Conservation (phyloP, 495 filamentous ascomycete genomes). For the Usnea hakonensis region DNA sequence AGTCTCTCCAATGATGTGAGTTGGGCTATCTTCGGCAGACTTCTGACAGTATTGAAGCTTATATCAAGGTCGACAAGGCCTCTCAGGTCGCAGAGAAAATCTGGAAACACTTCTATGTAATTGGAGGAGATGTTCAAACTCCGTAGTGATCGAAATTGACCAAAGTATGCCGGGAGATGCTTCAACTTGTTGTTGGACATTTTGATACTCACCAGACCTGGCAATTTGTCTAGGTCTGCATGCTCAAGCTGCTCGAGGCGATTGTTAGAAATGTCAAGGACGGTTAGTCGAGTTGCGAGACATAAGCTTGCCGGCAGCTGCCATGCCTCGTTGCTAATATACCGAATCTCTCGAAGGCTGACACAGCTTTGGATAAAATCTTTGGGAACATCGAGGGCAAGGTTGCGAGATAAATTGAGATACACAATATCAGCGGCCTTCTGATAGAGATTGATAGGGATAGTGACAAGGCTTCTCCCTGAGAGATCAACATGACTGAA, state of each 20-base stretch:
- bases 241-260: constrained; percentile 77
- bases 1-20: constrained; percentile 75
- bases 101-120: constrained; percentile 73
- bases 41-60: constrained; percentile 86
- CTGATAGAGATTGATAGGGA: constrained; percentile 88
- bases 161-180: constrained; percentile 70
- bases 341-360: constrained; percentile 91
- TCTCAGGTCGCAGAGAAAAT: constrained; percentile 71
- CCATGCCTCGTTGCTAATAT: constrained; percentile 81
- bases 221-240: constrained; percentile 61
- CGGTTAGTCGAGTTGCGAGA: constrained; percentile 71
- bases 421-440: constrained; percentile 90
- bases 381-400: constrained; percentile 85
- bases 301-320: constrained; percentile 79
- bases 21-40: constrained; percentile 69
- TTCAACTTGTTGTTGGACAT: constrained; percentile 86
- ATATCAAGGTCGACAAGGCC: constrained; percentile 89
- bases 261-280: constrained; percentile 93
- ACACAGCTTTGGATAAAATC: constrained; percentile 94
- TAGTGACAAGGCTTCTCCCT: constrained; percentile 87
- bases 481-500: constrained; percentile 88
- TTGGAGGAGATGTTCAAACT: constrained; percentile 90
- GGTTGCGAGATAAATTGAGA: constrained; percentile 83
- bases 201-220: constrained; percentile 79
- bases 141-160: constrained; percentile 63